Base-by-base conservation (phyloP, 2,329 filamentous ascomycete genomes). In the Colletotrichum orbiculare region DNA sequence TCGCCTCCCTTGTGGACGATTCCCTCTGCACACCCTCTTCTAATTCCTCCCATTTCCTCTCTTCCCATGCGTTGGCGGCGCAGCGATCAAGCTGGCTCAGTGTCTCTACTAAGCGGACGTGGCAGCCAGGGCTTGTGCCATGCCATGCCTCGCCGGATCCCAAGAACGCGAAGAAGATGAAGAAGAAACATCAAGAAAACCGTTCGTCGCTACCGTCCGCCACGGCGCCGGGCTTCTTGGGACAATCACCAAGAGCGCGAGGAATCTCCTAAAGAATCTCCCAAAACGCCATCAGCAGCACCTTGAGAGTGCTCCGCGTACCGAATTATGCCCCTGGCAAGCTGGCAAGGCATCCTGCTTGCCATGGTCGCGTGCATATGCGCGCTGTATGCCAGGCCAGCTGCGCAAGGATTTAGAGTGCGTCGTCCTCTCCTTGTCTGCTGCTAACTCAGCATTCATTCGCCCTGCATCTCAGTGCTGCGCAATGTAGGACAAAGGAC, bases 171-270 rank as follows among this genome's bases (percentile, higher is more conserved):
- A 43, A 39, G 11, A 46, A 52, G 8, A 39, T 25, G 49, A 34
- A 42, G 39, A 53, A 37, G 35, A 47, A 49, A 45, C 7, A 33
- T 42, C 15, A 43, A 37, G 52, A 46, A 43, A 25, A 25, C 25
- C 46, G 37, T 62, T 33, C 50, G 35, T 47, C 41, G 41, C 39
- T 25, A 62, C 47, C 58, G 62, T 43, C 46, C 59, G 52, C 58
- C 58, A 65, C 37, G 52, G 11, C 41, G n/a, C 37, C 42, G 35
- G 33, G 50, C 25, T 4, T 10, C 11, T 47, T 35, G 11, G 35
- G 42, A 15, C 7, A 17, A 25, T 41, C 25, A 17, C 15, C 17
- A 33, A 33, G n/a, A 49, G 55, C 25, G 25, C 25, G 25, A 25
- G 4, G 25, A 25, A 50, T 8, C 17, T 17, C 17, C 17, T 17